A percentile compares a stretch with the other conserved stretches of the same genome.
Conservation (phyloP, 257 asterid species). For the Eucommia ulmoides region DNA sequence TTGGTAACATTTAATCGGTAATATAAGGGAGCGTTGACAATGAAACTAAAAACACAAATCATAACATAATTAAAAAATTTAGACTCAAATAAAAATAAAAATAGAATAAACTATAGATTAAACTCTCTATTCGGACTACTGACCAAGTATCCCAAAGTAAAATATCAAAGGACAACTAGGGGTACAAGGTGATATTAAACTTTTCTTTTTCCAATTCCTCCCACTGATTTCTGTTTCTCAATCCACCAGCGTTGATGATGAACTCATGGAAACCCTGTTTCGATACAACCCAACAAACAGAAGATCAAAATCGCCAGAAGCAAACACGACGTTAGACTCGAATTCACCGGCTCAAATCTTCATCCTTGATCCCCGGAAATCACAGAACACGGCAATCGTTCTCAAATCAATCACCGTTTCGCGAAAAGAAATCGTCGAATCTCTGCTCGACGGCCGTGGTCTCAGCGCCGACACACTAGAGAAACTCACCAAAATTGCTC, state of each 20-base stretch:
- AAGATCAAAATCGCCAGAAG: slow-evolving; percentile 24
- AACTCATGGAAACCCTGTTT: slow-evolving; percentile 67
- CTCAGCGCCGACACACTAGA: slow-evolving; percentile 4
- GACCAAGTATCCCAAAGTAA: too few species aligned
- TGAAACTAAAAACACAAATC: too few species aligned
- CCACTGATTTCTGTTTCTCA: too few species aligned
- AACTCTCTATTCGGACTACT: too few species aligned
- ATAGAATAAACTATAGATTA: too few species aligned
- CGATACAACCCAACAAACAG: slow-evolving; percentile 34
- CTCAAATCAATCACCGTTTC: neutral
- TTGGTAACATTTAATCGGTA: too few species aligned
- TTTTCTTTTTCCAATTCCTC: too few species aligned
- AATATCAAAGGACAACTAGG: too few species aligned
- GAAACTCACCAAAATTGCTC: neutral
- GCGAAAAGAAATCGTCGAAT: neutral
- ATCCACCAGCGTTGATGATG: slow-evolving; percentile 54
- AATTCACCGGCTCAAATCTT: slow-evolving; percentile 33
- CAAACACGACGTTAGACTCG: slow-evolving; percentile 15
- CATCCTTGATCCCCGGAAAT: slow-evolving; percentile 5
- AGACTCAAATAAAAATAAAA: too few species aligned
- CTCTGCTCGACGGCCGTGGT: neutral
- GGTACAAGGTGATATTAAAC: too few species aligned
- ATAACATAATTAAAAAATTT: too few species aligned
- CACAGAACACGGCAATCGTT: slow-evolving; percentile 8
- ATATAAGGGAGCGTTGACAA: too few species aligned